A percentile compares a stretch with the other conserved stretches of the same genome.
Evolutionary conservation across 73 alveolate species (phyloP).

Genomic region (Paramecium primaurelia): DNA sequence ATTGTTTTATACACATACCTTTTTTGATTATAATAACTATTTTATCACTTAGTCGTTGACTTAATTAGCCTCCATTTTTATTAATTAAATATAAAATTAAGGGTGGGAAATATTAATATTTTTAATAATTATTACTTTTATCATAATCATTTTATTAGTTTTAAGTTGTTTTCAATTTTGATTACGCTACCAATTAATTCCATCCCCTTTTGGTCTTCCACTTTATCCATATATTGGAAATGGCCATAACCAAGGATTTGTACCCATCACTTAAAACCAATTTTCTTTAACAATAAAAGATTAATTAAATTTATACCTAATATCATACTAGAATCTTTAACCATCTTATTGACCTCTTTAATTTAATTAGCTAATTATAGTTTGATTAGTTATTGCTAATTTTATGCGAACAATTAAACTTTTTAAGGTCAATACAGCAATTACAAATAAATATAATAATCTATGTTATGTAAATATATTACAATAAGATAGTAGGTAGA

Average conservation of each 20-base stretch:
- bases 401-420: constrained; percentile 40
- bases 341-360: background rate
- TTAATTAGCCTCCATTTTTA: constrained; percentile 30
- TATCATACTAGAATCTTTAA: background rate
- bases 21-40: background rate
- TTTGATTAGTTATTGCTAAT: constrained; percentile 52
- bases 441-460: background rate
- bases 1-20: background rate
- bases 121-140: background rate
- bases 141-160: background rate
- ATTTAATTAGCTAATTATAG: constrained; percentile 20
- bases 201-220: constrained; percentile 90
- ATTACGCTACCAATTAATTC: constrained; percentile 73
- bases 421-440: background rate
- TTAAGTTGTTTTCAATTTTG: background rate
- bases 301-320: background rate
- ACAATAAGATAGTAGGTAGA: background rate
- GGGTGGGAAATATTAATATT: constrained; percentile 10
- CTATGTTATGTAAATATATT: background rate
- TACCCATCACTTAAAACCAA: constrained; percentile 86
- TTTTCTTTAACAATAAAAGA: constrained; percentile 67
- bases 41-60: background rate
- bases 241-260: constrained; percentile 75
- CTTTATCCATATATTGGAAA: constrained; percentile 74
- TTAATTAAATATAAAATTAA: background rate